Conservation (phyloP, 768 basidiomycete species). For the Cystoderma amianthinum region DNA sequence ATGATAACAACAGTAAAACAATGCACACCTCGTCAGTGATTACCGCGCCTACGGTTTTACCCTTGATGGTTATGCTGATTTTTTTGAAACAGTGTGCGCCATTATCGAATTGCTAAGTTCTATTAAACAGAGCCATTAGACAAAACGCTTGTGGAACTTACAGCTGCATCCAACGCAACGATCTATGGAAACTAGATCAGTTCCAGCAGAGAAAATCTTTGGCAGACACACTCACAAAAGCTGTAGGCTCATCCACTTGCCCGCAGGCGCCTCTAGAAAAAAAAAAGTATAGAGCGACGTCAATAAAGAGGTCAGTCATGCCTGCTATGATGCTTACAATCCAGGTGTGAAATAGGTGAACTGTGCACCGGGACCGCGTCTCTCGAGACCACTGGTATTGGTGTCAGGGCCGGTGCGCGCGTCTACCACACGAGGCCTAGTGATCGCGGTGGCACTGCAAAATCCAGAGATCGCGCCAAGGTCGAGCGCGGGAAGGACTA, state of each 20-base stretch:
- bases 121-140: background rate
- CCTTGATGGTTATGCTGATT: slow-evolving; percentile 31
- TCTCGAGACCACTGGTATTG: background rate
- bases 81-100: slow-evolving; percentile 36
- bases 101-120: slow-evolving; percentile 27
- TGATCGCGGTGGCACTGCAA: background rate
- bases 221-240: slow-evolving; percentile 20
- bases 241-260: slow-evolving; percentile 14
- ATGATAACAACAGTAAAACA: background rate
- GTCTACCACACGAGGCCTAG: background rate
- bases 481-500: background rate
- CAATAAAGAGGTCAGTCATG: no score
- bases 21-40: slow-evolving; percentile 34
- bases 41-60: slow-evolving; percentile 31
- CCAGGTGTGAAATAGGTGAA: background rate
- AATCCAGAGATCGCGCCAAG: background rate
- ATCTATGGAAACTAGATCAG: slow-evolving; percentile 19
- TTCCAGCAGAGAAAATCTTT: background rate
- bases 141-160: slow-evolving; percentile 12
- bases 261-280: slow-evolving; percentile 35
- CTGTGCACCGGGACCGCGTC: background rate
- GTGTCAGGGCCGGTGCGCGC: background rate
- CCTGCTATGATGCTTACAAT: background rate
- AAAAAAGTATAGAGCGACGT: background rate
- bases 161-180: slow-evolving; percentile 33